phyloP scores from a whole-genome alignment of 228 moss, liverwort and hornwort species.

The Sphagnum fallax region DNA sequence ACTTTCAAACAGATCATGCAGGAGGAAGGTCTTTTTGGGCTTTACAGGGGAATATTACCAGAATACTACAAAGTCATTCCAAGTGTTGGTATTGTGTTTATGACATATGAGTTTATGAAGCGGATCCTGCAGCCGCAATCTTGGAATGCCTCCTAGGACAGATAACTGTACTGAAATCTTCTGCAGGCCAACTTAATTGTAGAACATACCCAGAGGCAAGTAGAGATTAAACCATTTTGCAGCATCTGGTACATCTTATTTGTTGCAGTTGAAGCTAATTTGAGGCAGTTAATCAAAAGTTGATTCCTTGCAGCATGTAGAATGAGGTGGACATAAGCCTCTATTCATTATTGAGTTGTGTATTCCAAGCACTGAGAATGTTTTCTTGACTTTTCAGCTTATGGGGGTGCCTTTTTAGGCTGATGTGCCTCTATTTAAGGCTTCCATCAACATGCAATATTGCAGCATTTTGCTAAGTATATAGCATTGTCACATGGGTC shows the following conservation, averaged over 20 bases:
- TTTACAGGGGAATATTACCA: slow-evolving; percentile 59
- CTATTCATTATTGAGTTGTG: slow-evolving; percentile 14
- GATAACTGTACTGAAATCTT: not conserved
- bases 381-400: not conserved
- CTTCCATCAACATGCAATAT: no score
- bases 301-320: slow-evolving; percentile 11
- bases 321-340: slow-evolving; percentile 15
- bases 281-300: slow-evolving; percentile 19
- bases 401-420: no score
- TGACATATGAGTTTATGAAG: slow-evolving; percentile 60
- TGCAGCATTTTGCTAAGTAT: no score
- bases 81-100: slow-evolving; percentile 61
- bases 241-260: slow-evolving; percentile 41
- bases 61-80: slow-evolving; percentile 62
- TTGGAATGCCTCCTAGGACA: slow-evolving; percentile 20
- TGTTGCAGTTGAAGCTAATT: slow-evolving; percentile 22
- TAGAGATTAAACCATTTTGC: slow-evolving; percentile 45
- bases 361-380: slow-evolving; percentile 9
- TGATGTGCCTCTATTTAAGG: no score
- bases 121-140: slow-evolving; percentile 36
- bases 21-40: slow-evolving; percentile 42
- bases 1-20: slow-evolving; percentile 41
- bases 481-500: no score
- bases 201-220: slow-evolving; percentile 37
- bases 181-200: slow-evolving; percentile 24